These are phyloP conservation scores for Pisolithus microcarpus DNA, from an alignment of 768 basidiomycete species.

Conservation along the genomic window DNA sequence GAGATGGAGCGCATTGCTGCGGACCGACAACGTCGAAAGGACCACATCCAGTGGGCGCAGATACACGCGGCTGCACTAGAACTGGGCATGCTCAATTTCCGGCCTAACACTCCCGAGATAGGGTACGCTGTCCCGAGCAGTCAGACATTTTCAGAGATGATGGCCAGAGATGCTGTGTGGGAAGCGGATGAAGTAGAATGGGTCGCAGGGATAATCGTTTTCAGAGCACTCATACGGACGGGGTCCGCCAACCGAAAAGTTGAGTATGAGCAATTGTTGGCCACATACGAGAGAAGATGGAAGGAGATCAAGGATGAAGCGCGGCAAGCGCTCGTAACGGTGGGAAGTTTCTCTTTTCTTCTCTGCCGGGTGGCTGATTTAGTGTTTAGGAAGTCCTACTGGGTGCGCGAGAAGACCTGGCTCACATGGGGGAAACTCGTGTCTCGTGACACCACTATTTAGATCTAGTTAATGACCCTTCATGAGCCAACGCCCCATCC, in stretches of 20 bases:
- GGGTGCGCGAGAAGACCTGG: conserved; percentile 46
- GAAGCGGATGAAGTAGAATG: conserved; percentile 61
- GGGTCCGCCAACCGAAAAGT: conserved; percentile 43
- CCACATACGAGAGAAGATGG: conserved; percentile 58
- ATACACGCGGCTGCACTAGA: conserved; percentile 61
- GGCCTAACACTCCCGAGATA: conserved; percentile 31
- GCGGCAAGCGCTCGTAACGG: conserved; percentile 54
- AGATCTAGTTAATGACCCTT: no score
- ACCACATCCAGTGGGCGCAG: conserved; percentile 61
- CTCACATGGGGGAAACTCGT: conserved; percentile 32
- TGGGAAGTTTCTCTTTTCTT: conserved; percentile 18
- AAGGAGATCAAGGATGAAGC: conserved; percentile 67
- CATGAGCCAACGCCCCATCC: background rate
- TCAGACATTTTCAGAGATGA: conserved; percentile 49
- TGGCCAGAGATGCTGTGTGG: conserved; percentile 61
- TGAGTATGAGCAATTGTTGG: conserved; percentile 49
- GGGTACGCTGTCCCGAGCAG: conserved; percentile 38
- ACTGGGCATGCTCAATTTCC: conserved; percentile 43
- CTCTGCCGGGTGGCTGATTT: background rate
- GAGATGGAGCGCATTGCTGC: conserved; percentile 58
- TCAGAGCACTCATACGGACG: conserved; percentile 51
- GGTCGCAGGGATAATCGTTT: conserved; percentile 56
- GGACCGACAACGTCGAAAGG: conserved; percentile 55
- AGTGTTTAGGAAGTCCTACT: conserved; percentile 41
- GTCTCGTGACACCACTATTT: conserved; percentile 5